Percentiles rank a stretch among this genome's conserved stretches.
Conservation (phyloP, 176 grass and related monocot genomes). For the Tuctoria greenei region DNA sequence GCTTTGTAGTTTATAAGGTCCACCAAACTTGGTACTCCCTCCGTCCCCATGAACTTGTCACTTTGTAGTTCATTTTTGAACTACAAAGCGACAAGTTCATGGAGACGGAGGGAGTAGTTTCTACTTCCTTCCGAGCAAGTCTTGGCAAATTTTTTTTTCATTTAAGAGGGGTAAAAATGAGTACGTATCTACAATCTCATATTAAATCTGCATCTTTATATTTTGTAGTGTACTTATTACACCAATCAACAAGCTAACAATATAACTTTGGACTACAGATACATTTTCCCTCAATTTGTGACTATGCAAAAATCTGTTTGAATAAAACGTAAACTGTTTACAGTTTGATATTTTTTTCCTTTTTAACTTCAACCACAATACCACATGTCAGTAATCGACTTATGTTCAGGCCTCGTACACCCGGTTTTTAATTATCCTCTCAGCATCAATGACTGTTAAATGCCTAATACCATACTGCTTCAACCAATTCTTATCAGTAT, state of each 20-base stretch:
- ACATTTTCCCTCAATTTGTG: not conserved
- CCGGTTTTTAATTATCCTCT: constrained; percentile 64
- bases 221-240: not conserved
- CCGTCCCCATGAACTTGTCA: too few relatives aligned
- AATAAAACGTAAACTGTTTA: not conserved
- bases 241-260: constrained; percentile 12
- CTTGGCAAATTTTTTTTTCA: too few relatives aligned
- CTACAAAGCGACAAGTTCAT: too few relatives aligned
- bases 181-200: not conserved
- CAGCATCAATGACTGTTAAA: constrained; percentile 50
- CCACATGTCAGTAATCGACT: not conserved
- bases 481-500: constrained; percentile 44
- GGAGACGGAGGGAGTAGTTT: too few relatives aligned
- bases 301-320: constrained; percentile 16
- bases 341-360: not conserved
- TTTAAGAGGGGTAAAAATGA: too few relatives aligned
- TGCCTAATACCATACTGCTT: constrained; percentile 62
- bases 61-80: too few relatives aligned
- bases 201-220: not conserved
- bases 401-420: constrained; percentile 45
- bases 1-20: too few relatives aligned
- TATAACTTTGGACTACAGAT: not conserved
- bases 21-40: too few relatives aligned
- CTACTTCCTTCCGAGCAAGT: too few relatives aligned
- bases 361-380: not conserved